phyloP scores from a whole-genome alignment of 1,284 basidiomycete genomes.

The Ceratobasidium sp. region DNA sequence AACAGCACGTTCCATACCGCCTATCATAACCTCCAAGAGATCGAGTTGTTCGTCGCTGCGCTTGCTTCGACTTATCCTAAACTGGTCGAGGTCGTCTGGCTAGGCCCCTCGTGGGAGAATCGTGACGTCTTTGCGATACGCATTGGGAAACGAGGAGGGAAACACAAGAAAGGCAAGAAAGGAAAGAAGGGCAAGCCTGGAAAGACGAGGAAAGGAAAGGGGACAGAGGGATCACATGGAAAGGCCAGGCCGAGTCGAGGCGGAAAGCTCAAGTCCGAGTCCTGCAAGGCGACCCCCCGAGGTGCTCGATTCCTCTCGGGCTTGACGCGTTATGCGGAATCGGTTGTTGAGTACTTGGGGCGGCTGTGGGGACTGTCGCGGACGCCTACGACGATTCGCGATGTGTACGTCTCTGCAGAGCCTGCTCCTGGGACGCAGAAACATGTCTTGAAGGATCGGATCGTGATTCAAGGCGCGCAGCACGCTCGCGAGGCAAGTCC shows the following conservation, averaged over 20 bases:
- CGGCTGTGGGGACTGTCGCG: background rate
- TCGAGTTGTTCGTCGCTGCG: slow-evolving; percentile 42
- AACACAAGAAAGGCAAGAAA: slow-evolving; percentile 46
- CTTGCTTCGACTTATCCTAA: slow-evolving; percentile 41
- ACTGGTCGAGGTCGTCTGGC: slow-evolving; percentile 42
- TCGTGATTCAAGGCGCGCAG: slow-evolving; percentile 79
- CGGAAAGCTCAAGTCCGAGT: background rate
- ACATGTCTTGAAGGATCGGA: slow-evolving; percentile 52
- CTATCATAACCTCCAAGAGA: slow-evolving; percentile 43
- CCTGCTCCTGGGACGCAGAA: slow-evolving; percentile 43
- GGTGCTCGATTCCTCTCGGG: background rate
- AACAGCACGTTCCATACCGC: slow-evolving; percentile 39
- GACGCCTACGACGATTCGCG: background rate
- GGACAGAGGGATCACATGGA: background rate
- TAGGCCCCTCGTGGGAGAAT: slow-evolving; percentile 45
- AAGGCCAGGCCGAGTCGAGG: background rate
- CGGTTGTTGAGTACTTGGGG: no score
- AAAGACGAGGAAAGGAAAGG: background rate
- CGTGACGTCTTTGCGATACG: slow-evolving; percentile 45
- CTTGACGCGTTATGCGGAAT: no score
- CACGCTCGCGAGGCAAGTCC: slow-evolving; percentile 78
- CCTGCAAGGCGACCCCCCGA: background rate
- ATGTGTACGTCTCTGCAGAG: background rate
- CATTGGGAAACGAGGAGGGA: slow-evolving; percentile 38
- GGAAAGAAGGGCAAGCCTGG: slow-evolving; percentile 42